These are phyloP conservation scores for Cyclotella cryptica DNA, from an alignment of 108 stramenopile species.

Conservation along the genomic window DNA sequence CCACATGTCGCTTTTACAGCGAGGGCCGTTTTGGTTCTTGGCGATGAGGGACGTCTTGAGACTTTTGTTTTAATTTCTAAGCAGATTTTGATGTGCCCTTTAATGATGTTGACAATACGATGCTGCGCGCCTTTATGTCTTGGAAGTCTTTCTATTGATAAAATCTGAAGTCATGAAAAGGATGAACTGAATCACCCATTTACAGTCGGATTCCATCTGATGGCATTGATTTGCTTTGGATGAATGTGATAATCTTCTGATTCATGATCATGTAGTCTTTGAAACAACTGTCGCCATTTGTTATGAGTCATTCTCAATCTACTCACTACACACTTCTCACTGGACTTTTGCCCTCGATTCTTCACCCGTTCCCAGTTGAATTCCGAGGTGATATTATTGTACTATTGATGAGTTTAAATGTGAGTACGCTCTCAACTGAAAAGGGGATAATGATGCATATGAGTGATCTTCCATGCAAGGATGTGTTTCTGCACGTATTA, in stretches of 20 bases:
- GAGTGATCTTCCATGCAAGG: constrained; percentile 22
- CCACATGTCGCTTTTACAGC: constrained; percentile 12
- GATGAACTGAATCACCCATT: constrained; percentile 51
- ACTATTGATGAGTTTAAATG: no score
- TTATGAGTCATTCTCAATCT: not conserved
- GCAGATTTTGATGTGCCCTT: constrained; percentile 22
- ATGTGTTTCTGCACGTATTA: constrained; percentile 57
- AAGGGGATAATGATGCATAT: not conserved
- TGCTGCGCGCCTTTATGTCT: no score
- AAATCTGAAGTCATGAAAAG: no score
- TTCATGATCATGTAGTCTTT: constrained; percentile 19
- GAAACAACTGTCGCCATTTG: not conserved
- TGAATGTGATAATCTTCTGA: constrained; percentile 58
- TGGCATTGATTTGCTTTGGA: constrained; percentile 23
- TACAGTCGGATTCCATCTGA: constrained; percentile 59
- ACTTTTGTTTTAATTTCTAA: constrained; percentile 64
- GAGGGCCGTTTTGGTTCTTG: constrained; percentile 42
- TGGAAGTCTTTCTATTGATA: no score
- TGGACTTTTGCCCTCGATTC: no score
- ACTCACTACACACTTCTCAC: no score
- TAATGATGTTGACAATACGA: not conserved
- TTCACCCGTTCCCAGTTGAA: no score
- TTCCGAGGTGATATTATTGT: no score
- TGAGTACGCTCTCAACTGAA: not conserved
- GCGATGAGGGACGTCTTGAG: constrained; percentile 51